These are phyloP conservation scores for Inga laurina DNA, from an alignment of 306 rosid genomes.

Conservation along the genomic window DNA sequence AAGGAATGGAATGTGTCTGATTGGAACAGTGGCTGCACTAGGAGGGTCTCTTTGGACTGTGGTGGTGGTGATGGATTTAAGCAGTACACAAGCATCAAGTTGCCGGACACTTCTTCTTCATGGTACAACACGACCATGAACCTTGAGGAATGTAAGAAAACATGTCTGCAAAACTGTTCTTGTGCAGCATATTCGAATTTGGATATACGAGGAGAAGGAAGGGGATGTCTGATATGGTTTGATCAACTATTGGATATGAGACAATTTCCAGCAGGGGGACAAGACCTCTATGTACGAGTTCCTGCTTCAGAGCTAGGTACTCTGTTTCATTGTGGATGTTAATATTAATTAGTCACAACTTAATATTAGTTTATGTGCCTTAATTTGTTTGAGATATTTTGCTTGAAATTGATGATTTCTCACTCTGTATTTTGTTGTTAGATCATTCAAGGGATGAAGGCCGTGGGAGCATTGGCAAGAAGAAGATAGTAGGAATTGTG, in stretches of 20 bases:
- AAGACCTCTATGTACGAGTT: constrained; percentile 29
- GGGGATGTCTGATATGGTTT: constrained; percentile 40
- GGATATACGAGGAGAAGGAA: constrained; percentile 8
- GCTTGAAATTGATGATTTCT: neutral
- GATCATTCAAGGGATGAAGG: neutral
- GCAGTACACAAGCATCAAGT: neutral
- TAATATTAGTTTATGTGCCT: too few relatives aligned
- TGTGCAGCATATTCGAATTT: constrained; percentile 29
- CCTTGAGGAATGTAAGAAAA: constrained; percentile 10
- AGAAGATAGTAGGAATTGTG: neutral
- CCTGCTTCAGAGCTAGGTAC: constrained; percentile 10
- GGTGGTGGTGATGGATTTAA: neutral
- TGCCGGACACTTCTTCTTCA: constrained; percentile 10
- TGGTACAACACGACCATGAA: neutral
- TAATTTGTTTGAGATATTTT: too few relatives aligned
- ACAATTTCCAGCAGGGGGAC: constrained; percentile 25
- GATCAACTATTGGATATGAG: constrained; percentile 24
- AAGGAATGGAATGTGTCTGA: neutral
- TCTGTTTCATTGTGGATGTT: neutral
- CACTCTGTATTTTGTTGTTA: neutral
- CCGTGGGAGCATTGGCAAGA: neutral
- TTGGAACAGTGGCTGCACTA: neutral
- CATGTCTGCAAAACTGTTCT: constrained; percentile 27
- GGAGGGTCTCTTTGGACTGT: neutral
- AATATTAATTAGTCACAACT: too few relatives aligned